Base-by-base conservation (phyloP, 2,329 filamentous ascomycete genomes). In the Ophiostoma ips region DNA sequence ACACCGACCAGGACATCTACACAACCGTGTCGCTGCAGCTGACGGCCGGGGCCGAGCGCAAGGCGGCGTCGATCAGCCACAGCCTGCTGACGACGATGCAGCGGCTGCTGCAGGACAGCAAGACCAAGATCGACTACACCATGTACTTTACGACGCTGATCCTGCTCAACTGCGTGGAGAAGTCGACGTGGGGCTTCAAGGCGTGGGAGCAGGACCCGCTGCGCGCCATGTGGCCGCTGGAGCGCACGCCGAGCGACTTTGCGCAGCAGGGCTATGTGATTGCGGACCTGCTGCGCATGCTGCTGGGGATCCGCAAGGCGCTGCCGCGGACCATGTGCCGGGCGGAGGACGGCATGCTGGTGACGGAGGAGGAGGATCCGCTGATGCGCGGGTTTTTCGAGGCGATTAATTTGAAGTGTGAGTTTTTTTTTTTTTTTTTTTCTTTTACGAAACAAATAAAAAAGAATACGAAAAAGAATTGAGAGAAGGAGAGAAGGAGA, bases 101-200 rank as follows among this genome's bases (percentile, higher is more conserved):
- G 61, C 71, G 77, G 15, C 69, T 73, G 35, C 66, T 83, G 31
- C 73, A 80, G 52, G 76, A 80, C 58, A 76, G 75, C 62, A 77
- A 79, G 58, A 71, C 70, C 50, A 76, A 72, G 57, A 70, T 77
- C 49, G 73, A 73, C 31, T 80, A 79, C 58, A 72, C 72, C 55
- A 75, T 79, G 63, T 82, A 79, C 57, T 70, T 82, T 19, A 73
- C 77, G 3, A 72, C 76, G 3, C 62, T 83, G 50, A 73, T 83
- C 49, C 73, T 82, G 54, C 70, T 83, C 45, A 81, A 80, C 58
- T 81, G 77, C 55, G 69, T 82, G 13, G 79, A 83, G 59, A 83
- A 82, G 64, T 78, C 77, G 0, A 82, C 78, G 0, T 83, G 79
- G 79, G 74, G 76, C 1, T 82, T 82, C 64, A 80, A 81, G 55